Evolutionary conservation across 2,329 filamentous ascomycete genomes (phyloP), one percentile per base, ranked within the genome.

Genomic region (Trichoderma lentiforme): DNA sequence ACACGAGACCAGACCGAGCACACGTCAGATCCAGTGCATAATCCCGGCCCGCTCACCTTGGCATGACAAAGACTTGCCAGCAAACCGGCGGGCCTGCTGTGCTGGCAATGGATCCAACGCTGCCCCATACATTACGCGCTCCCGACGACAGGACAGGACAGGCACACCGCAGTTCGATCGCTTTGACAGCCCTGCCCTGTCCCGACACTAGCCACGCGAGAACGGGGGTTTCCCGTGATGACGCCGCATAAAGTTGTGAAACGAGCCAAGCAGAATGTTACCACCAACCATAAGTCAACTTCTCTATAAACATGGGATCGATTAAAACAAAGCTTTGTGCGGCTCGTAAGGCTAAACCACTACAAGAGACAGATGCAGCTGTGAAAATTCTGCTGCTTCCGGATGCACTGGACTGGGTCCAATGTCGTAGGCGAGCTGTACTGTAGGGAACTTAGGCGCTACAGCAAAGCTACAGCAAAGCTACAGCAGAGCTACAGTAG

Each of bases 61-160:
- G 64, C 64, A 28, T 57, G 64, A 34, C 64, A 56, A 56, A 57
- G n/a, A 24, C 21, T 2, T 28, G 64, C 64, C 64, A 67, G 28
- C 64, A 67, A 57, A 67, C 21, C 15, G 21, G 63, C 51, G 63
- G 65, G 53, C 9, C 28, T 60, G 67, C 39, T 70, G 67, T 36
- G 67, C 21, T 70, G 67, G 67, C 67, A 57, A 57, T 53, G 28
- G 26, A 24, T 36, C 28, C 64, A 39, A 58, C 51, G 60, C n/a
- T 32, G 64, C 51, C 64, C 64, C 64, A 58, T 67, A 4, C 21
- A 39, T 36, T 57, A 21, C 30, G 47, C 32, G 28, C 21, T 51
- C 47, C 47, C 28, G 28, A 56, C 21, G 28, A 34, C 14, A 36
- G 51, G 51, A 58, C n/a, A 24, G 53, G 43, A 21, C 47, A 53